Evolutionary conservation across 2,329 filamentous ascomycete species (phyloP), one percentile per base, ranked within the genome.

Genomic region (Rugonectria rugulosa): DNA sequence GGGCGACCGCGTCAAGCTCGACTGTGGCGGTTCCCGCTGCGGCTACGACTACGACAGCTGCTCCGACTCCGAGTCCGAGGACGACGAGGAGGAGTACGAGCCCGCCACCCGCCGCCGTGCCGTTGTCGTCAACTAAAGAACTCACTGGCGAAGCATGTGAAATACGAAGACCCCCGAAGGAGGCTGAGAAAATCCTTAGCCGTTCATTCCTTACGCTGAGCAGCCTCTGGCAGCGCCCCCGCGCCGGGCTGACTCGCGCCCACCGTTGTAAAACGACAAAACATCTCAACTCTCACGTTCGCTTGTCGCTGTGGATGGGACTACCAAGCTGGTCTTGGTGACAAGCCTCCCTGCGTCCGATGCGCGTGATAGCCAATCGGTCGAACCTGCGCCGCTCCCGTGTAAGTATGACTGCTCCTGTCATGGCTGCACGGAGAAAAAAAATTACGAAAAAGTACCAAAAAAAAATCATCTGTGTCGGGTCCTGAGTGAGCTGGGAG

Each of bases 1-100:
- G 75, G 92, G 93, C 72, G 90, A 96, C 76, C 88, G 93, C 70
- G 90, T 98, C 84, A 95, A 94, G 85, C 87, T 97, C 75, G 93
- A 97, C 85, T 98, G 94, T 72, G 92, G 92, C 67, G 94, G 94
- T 66, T 81, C 87, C 59, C 88, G 91, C 73, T 97, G 94, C 78
- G 91, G 91, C 70, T 95, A 90, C 78, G 85, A 84, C 62, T 88
- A 91, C 69, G 86, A 89, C 58, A 84, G 81, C 60, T 84, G 80
- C 48, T 84, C 85, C 52, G 91, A 88, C 81, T 92, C 87, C 65
- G 89, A 83, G 29, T 34, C 29, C 67, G 88, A 88, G 66, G 77
- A 66, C 56, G 79, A 70, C 68, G 87, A 88, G 61, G 85, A 87
- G 68, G 84, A 84, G 63, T 77, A 65, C 57, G 64, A 66, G 57